These are phyloP conservation scores for Barnettozyma siamensis DNA, from an alignment of 805 yeast genomes.

Conservation along the genomic window DNA sequence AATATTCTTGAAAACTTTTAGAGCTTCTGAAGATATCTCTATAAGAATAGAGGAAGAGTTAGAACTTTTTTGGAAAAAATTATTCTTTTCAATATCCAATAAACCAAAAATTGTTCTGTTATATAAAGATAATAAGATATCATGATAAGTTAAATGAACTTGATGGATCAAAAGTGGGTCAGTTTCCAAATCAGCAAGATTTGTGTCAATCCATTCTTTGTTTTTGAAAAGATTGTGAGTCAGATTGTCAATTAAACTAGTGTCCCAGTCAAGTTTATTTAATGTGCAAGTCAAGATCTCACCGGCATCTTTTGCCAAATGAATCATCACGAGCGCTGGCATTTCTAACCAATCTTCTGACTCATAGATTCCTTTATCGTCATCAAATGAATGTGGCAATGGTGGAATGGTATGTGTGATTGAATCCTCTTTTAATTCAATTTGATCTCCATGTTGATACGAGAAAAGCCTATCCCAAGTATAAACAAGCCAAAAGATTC, in stretches of 20 bases:
- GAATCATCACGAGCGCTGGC: constrained; percentile 41
- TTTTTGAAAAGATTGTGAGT: constrained; percentile 13
- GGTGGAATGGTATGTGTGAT: constrained; percentile 24
- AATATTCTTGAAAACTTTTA: constrained; percentile 28
- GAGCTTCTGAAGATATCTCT: constrained; percentile 28
- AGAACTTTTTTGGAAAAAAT: constrained; percentile 14
- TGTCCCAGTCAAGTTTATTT: constrained; percentile 8
- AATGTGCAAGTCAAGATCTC: constrained; percentile 27
- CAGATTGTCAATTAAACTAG: constrained; percentile 16
- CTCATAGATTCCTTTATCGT: constrained; percentile 9
- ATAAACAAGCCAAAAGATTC: constrained; percentile 52
- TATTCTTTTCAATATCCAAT: constrained; percentile 9
- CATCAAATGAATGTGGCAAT: constrained; percentile 17
- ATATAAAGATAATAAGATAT: constrained; percentile 15
- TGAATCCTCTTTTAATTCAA: constrained; percentile 32
- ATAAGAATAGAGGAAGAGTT: constrained; percentile 21
- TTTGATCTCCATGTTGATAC: constrained; percentile 45
- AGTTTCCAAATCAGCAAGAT: constrained; percentile 6
- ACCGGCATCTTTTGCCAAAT: constrained; percentile 35
- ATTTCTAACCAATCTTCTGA: constrained; percentile 40
- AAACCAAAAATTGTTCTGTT: constrained; percentile 15
- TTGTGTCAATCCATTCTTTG: constrained; percentile 13
- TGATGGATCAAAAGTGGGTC: constrained; percentile 17
- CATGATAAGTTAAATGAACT: constrained; percentile 19
- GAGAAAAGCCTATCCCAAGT: constrained; percentile 49